Base-by-base conservation (phyloP, 371 early-diverging fungal species). In the Mortierella sp. region DNA sequence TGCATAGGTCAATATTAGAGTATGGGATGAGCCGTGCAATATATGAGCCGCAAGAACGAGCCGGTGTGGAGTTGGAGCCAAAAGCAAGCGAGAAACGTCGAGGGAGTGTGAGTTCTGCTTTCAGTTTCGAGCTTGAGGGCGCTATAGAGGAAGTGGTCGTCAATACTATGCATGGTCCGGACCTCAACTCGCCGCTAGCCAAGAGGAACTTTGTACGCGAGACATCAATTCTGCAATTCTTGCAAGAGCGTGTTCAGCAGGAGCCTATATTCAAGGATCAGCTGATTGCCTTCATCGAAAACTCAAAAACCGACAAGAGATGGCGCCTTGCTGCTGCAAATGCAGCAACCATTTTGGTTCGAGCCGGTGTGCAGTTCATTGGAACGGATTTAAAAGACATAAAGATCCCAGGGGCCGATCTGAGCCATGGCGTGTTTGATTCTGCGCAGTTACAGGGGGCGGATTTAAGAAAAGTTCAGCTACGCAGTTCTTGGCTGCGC, bases 301-400 rank as follows among this genome's bases (percentile, higher is more conserved):
- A 8, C 2, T 65, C 47, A 14, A 47, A 47, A 47, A 18, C 20
- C 5, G 20, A 47, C 47, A 47, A 47, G 20, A 20, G 18, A 1
- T 28, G 12, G 28, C 35, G 40, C 45, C 40, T 55, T 18, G 61
- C 60, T 0, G 61, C 60, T 0, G 59, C 60, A 2, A 68, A 68
- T 60, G 60, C 68, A 4, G 58, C 58, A 49, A 60, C 68, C 22
- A 60, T 68, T 10, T n/a, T 68, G 51, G 60, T 60, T 30, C 4
- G 49, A 32, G 68, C 68, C 0, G 60, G 68, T 0, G 59, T 68
- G 0, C 60, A 11, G 3, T 68, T 68, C 16, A 60, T 43, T 22
- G 60, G 51, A 2, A 24, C 49, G 2, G 51, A 60, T 30, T 49
- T 68, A 30, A 58, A 35, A 22, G 47, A 45, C 49, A 68, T 68